A percentile compares a stretch with the other conserved stretches of the same genome.
Evolutionary conservation across 805 yeast genomes (phyloP).

Genomic region (Metschnikowia bowlesiae): DNA sequence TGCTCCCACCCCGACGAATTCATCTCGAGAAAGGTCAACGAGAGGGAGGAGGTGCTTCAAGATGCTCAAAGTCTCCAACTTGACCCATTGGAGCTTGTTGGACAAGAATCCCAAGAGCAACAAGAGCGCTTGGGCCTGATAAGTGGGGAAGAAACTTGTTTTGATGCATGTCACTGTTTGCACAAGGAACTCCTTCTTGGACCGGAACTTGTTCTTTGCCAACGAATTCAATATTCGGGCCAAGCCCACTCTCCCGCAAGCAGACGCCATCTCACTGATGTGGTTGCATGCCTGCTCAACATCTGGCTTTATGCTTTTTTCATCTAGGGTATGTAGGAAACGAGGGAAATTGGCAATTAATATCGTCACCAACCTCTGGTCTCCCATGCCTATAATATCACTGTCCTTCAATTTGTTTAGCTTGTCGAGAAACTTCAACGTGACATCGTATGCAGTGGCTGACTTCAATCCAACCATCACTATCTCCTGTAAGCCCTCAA

Average conservation of each 20-base stretch:
- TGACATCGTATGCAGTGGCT: constrained; percentile 69
- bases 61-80: constrained; percentile 71
- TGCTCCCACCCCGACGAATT: constrained; percentile 88
- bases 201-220: constrained; percentile 73
- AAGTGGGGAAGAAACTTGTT: constrained; percentile 64
- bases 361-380: constrained; percentile 64
- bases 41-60: constrained; percentile 71
- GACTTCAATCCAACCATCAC: constrained; percentile 83
- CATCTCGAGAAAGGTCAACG: constrained; percentile 71
- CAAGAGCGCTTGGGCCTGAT: constrained; percentile 69
- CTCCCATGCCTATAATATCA: constrained; percentile 71
- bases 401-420: constrained; percentile 64
- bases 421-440: constrained; percentile 69
- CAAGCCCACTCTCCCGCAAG: constrained; percentile 51
- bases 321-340: constrained; percentile 74
- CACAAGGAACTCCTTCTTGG: constrained; percentile 82
- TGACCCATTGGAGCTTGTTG: constrained; percentile 75
- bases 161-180: constrained; percentile 75
- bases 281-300: constrained; percentile 38
- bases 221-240: constrained; percentile 73
- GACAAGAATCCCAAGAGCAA: constrained; percentile 74
- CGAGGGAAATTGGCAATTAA: constrained; percentile 79
- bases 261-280: constrained; percentile 58
- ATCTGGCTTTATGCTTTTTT: constrained; percentile 44
- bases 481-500: constrained; percentile 79